Base-by-base conservation (phyloP, 75 land plant genomes). In the Cupressus sempervirens region DNA sequence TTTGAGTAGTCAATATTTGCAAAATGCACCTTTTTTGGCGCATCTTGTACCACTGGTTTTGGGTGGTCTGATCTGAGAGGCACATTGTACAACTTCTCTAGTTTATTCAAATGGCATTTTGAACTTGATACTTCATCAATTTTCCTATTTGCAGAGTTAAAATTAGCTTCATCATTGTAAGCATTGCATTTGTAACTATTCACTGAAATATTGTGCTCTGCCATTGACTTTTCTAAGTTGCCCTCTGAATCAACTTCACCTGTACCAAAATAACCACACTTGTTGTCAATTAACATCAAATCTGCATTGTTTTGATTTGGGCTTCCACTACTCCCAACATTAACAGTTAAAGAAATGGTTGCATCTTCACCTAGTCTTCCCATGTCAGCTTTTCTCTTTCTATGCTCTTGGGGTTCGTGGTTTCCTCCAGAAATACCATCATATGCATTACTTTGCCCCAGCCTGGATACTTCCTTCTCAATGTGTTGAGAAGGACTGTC, bases 301-400 rank as follows among this genome's bases (percentile, higher is more conserved):
- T 79, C 48, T n/a, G 48, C 46, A 43, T 41, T 26, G 81, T 79
- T 79, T 45, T 79, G 48, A 45, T 40, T 79, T 45, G 81, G 50
- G 48, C 81, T 79, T 79, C 48, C 48, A 43, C 45, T 79, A 79
- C 81, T 79, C 29, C 41, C 81, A 50, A 23, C 41, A 45, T 79
- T 45, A 23, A 79, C 81, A 79, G 81, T 79, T 79, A 79, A 23
- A n/a, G 81, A 79, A 40, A 79, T 43, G 29, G 81, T 41, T 23
- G 52, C 13, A 41, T 79, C 81, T 79, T 79, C 81, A 79, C 43
- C 81, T 26, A 79, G 10, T 43, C 34, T 72, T 72, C 32, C 74
- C 15, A 32, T 72, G 32, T 72, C 74, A 30, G 81, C 45, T 79
- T 79, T 79, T 79, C 81, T 79, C 81, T 79, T 79, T 79, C 81